A percentile compares a stretch with the other conserved stretches of the same genome.
phyloP scores from a whole-genome alignment of 2,329 filamentous ascomycete species.

The Stachybotrys chartarum region DNA sequence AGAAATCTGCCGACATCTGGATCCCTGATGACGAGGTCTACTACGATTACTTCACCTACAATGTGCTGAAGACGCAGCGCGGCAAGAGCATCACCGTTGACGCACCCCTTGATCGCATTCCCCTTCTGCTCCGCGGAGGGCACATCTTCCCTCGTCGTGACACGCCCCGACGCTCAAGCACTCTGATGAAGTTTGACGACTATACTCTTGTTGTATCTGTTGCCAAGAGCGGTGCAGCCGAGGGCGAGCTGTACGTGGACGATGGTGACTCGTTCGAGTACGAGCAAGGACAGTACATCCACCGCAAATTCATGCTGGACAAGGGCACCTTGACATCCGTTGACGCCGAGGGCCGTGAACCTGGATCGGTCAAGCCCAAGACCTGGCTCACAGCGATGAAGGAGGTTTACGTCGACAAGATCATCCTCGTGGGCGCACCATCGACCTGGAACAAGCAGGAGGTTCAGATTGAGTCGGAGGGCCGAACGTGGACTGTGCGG shows the following conservation, averaged over 20 bases:
- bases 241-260: slow-evolving; percentile 82
- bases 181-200: slow-evolving; percentile 89
- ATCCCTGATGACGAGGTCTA: slow-evolving; percentile 85
- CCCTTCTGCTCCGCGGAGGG: slow-evolving; percentile 85
- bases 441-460: slow-evolving; percentile 59
- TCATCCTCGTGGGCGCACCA: slow-evolving; percentile 77
- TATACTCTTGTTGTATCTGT: slow-evolving; percentile 80
- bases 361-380: slow-evolving; percentile 49
- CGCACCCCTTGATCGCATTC: slow-evolving; percentile 79
- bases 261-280: slow-evolving; percentile 92
- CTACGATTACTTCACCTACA: slow-evolving; percentile 92
- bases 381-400: slow-evolving; percentile 75
- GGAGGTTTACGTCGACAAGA: slow-evolving; percentile 71
- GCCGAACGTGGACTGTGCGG: slow-evolving; percentile 47
- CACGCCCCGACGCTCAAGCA: slow-evolving; percentile 73
- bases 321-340: slow-evolving; percentile 57
- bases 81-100: slow-evolving; percentile 63
- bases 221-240: slow-evolving; percentile 52
- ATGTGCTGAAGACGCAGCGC: slow-evolving; percentile 59
- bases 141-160: slow-evolving; percentile 90
- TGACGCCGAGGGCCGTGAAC: slow-evolving; percentile 52
- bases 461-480: slow-evolving; percentile 49
- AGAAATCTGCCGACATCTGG: slow-evolving; percentile 69
- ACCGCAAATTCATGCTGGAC: slow-evolving; percentile 68
- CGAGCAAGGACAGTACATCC: slow-evolving; percentile 77